A percentile compares a stretch with the other conserved stretches of the same genome.
Evolutionary conservation across 2,329 filamentous ascomycete species (phyloP).

Genomic region (Chaetomiaceae sp.): DNA sequence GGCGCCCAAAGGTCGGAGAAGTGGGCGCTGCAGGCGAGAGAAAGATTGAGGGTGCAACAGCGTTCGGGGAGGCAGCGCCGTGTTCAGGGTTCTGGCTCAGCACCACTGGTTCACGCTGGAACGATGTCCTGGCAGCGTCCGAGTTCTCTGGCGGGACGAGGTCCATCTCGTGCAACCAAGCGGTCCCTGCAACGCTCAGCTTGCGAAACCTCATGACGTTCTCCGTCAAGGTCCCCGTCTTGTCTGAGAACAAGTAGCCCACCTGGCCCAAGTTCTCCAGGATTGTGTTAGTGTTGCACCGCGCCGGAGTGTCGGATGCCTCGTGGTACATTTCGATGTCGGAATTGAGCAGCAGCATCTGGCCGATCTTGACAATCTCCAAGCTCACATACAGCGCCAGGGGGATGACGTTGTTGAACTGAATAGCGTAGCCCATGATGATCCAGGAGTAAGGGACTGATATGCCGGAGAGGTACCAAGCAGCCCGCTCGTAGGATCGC

Average conservation of each 20-base stretch:
- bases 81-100: constrained; percentile 18
- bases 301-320: constrained; percentile 71
- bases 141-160: constrained; percentile 29
- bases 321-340: constrained; percentile 86
- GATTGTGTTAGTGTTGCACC: constrained; percentile 81
- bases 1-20: neutral
- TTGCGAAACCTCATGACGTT: constrained; percentile 89
- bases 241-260: constrained; percentile 82
- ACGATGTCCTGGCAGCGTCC: neutral
- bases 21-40: neutral
- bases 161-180: constrained; percentile 74
- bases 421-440: constrained; percentile 81
- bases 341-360: constrained; percentile 60
- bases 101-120: neutral
- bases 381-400: constrained; percentile 90
- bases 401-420: constrained; percentile 93
- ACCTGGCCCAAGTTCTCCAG: constrained; percentile 84
- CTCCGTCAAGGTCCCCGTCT: constrained; percentile 83
- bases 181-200: constrained; percentile 73
- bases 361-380: constrained; percentile 84
- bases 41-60: neutral
- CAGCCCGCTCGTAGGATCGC: constrained; percentile 50
- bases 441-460: constrained; percentile 64
- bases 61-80: neutral
- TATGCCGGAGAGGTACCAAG: constrained; percentile 64